Conservation (phyloP, 495 filamentous ascomycete species). For the Venustampulla echinocandica region DNA sequence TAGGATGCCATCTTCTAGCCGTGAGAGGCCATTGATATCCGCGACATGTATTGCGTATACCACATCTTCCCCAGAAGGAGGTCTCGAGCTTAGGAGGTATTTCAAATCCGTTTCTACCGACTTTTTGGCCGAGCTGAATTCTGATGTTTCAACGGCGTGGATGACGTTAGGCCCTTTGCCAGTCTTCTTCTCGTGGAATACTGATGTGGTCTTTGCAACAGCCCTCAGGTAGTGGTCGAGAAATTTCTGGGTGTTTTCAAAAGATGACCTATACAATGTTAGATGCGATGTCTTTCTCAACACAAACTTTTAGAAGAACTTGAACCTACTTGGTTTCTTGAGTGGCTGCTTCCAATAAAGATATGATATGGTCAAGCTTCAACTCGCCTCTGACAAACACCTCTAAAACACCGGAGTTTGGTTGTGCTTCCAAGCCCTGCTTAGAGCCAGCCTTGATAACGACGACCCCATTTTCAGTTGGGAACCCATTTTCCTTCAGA, state of each 20-base stretch:
- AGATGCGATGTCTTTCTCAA: not conserved
- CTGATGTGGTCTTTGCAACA: conserved; percentile 6
- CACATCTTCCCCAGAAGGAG: not conserved
- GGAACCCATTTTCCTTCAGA: conserved; percentile 12
- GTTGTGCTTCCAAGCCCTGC: conserved; percentile 1
- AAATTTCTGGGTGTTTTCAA: conserved; percentile 5
- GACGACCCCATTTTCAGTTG: conserved; percentile 9
- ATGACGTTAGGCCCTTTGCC: conserved; percentile 7
- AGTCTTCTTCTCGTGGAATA: conserved; percentile 9
- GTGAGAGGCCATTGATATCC: conserved; percentile 17
- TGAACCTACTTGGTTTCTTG: conserved; percentile 15
- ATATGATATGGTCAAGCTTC: conserved; percentile 15
- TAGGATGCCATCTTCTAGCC: conserved; percentile 14
- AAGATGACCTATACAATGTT: conserved; percentile 6
- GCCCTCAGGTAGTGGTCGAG: conserved; percentile 13
- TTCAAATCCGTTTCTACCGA: conserved; percentile 14
- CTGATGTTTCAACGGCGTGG: conserved; percentile 9
- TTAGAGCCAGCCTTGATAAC: conserved; percentile 7
- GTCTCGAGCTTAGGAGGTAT: conserved; percentile 5
- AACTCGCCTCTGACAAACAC: conserved; percentile 7
- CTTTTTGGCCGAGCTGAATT: conserved; percentile 13
- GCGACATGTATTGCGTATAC: conserved; percentile 14
- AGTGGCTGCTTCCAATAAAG: conserved; percentile 1
- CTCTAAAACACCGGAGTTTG: conserved; percentile 1
- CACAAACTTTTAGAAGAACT: too few relatives aligned